Percentiles rank a stretch among this genome's conserved stretches.
These are phyloP conservation scores for Talaromyces pinophilus DNA, from an alignment of 2,329 filamentous ascomycete species.

Conservation along the genomic window DNA sequence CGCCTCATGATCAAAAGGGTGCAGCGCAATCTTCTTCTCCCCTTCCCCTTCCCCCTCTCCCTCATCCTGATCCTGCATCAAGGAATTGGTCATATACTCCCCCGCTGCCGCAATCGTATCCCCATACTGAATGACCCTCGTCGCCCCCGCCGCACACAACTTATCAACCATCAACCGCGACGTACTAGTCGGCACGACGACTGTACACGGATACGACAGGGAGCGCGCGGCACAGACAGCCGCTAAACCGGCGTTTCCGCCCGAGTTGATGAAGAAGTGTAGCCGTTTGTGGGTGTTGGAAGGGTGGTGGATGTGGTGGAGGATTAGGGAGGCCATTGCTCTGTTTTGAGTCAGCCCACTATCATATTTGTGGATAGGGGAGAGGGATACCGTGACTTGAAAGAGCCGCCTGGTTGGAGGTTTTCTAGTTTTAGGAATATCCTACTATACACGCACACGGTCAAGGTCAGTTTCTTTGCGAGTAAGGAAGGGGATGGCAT, in stretches of 20 bases:
- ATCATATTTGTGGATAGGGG: too few relatives aligned
- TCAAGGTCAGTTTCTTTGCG: not conserved
- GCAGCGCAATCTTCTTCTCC: constrained; percentile 44
- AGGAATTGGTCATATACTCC: constrained; percentile 59
- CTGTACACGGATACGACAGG: constrained; percentile 67
- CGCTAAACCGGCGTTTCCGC: constrained; percentile 82
- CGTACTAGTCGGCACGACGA: constrained; percentile 70
- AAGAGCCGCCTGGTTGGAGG: constrained; percentile 79
- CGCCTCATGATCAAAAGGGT: constrained; percentile 49
- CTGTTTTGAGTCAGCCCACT: constrained; percentile 3
- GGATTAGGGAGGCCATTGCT: constrained; percentile 72
- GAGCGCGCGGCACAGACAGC: constrained; percentile 71
- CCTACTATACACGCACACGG: constrained; percentile 49
- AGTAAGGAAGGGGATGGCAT: not conserved
- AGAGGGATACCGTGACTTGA: constrained; percentile 65
- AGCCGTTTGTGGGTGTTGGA: constrained; percentile 45
- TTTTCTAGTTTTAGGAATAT: constrained; percentile 85
- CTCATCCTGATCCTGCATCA: constrained; percentile 35
- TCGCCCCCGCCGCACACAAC: constrained; percentile 65
- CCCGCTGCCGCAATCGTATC: constrained; percentile 71
- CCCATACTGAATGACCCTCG: constrained; percentile 67
- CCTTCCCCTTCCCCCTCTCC: constrained; percentile 28
- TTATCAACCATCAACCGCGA: constrained; percentile 71
- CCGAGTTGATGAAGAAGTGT: constrained; percentile 79
- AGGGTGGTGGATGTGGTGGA: constrained; percentile 50